phyloP scores from a whole-genome alignment of 2,329 filamentous ascomycete genomes.

The Tolypocladium paradoxum region DNA sequence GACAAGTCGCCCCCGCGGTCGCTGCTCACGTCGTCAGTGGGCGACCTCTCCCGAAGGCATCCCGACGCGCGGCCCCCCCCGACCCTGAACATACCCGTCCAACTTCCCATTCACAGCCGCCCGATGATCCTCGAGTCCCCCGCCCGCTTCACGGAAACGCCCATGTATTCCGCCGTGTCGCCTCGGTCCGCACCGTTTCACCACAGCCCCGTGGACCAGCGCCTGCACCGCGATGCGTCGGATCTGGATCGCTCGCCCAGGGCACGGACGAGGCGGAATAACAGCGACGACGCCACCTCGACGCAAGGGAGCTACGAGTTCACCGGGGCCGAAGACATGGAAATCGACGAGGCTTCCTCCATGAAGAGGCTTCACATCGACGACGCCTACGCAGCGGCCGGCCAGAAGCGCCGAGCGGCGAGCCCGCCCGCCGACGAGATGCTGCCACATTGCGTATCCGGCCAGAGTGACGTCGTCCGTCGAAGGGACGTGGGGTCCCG shows the following conservation, averaged over 20 bases:
- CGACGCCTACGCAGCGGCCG: slow-evolving; percentile 28
- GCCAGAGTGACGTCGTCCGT: slow-evolving; percentile 32
- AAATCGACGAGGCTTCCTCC: slow-evolving; percentile 39
- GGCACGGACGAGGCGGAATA: slow-evolving; percentile 33
- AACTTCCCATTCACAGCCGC: slow-evolving; percentile 29
- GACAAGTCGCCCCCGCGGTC: slow-evolving; percentile 36
- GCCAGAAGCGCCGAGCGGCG: slow-evolving; percentile 45
- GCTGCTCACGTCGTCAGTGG: slow-evolving; percentile 29
- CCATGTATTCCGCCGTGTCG: slow-evolving; percentile 36
- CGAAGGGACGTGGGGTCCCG: slow-evolving; percentile 37
- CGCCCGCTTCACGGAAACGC: slow-evolving; percentile 31
- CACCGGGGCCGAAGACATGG: slow-evolving; percentile 29
- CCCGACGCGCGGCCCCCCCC: slow-evolving; percentile 30
- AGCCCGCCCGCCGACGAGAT: slow-evolving; percentile 41
- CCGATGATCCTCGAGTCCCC: slow-evolving; percentile 30
- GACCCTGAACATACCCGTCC: slow-evolving; percentile 31
- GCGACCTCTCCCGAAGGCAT: slow-evolving; percentile 26
- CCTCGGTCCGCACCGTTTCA: slow-evolving; percentile 33
- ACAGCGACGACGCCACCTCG: slow-evolving; percentile 41
- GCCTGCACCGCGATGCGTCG: slow-evolving; percentile 30
- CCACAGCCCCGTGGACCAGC: slow-evolving; percentile 26
- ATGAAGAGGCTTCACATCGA: slow-evolving; percentile 42
- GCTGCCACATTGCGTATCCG: slow-evolving; percentile 23
- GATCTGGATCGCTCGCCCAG: slow-evolving; percentile 39
- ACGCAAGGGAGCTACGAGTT: slow-evolving; percentile 34